Evolutionary conservation across 1,284 basidiomycete genomes (phyloP).

Genomic region (Ustilago trichophora): DNA sequence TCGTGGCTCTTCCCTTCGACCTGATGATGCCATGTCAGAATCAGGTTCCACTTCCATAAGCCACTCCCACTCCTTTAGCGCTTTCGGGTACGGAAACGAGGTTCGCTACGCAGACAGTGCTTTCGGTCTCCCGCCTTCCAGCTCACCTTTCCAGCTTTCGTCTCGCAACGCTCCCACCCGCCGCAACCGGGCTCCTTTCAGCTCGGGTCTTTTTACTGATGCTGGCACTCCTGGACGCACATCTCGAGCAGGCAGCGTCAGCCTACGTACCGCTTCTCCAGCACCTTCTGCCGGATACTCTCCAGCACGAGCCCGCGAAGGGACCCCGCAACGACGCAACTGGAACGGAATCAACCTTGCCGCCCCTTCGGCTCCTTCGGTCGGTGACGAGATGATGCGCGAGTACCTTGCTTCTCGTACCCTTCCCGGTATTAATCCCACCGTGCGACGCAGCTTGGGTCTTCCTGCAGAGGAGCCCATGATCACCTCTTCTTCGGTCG

Average conservation of each 20-base stretch:
- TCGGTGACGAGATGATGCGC: conserved; percentile 56
- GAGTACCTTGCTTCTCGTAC: conserved; percentile 42
- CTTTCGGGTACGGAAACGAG: conserved; percentile 55
- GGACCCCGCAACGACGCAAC: conserved; percentile 41
- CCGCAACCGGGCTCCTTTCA: conserved; percentile 16
- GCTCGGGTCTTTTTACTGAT: conserved; percentile 16
- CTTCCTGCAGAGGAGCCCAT: conserved; percentile 15
- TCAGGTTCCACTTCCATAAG: conserved; percentile 31
- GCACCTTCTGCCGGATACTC: conserved; percentile 30
- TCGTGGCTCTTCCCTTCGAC: conserved; percentile 41
- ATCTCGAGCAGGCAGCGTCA: conserved; percentile 29
- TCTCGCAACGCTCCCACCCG: conserved; percentile 25
- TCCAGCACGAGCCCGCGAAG: conserved; percentile 18
- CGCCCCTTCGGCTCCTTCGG: conserved; percentile 30
- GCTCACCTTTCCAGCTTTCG: conserved; percentile 49
- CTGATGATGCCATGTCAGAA: conserved; percentile 47
- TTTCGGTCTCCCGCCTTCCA: conserved; percentile 40
- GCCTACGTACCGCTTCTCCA: conserved; percentile 25
- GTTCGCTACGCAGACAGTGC: conserved; percentile 37
- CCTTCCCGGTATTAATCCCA: conserved; percentile 34
- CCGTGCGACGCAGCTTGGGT: conserved; percentile 17
- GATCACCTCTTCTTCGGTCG: conserved; percentile 21
- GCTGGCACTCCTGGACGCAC: conserved; percentile 18
- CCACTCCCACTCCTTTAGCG: conserved; percentile 42
- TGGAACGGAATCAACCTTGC: conserved; percentile 59